phyloP scores from a whole-genome alignment of 2,329 filamentous ascomycete species.

The Fusarium nisikadoi region DNA sequence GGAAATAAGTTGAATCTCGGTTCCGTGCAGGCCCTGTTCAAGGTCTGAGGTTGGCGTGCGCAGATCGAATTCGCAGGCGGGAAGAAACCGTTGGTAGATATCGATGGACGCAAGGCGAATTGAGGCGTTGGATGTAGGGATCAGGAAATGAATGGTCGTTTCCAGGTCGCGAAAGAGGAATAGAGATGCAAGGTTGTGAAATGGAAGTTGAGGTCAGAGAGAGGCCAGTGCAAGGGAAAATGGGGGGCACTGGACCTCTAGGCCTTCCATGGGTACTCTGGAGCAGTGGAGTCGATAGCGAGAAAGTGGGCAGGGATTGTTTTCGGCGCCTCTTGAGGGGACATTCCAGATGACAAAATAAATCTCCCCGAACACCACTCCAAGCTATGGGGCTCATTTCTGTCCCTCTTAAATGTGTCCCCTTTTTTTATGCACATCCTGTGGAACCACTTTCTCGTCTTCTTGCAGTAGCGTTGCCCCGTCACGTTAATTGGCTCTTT shows the following conservation, averaged over 20 bases:
- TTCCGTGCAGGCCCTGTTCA: constrained; percentile 25
- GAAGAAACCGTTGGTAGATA: not conserved
- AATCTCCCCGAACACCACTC: accelerated
- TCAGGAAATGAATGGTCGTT: not conserved
- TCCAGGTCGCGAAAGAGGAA: constrained; percentile 2
- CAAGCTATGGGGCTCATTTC: not conserved
- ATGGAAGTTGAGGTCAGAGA: constrained; percentile 14
- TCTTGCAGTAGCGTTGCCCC: constrained; percentile 4
- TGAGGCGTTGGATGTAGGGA: not conserved
- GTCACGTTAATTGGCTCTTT: constrained; percentile 16
- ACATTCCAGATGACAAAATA: not conserved
- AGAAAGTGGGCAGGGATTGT: not conserved
- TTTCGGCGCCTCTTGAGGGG: not conserved
- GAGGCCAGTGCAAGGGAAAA: constrained; percentile 10
- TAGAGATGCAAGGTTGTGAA: constrained; percentile 11
- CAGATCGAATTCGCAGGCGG: constrained; percentile 18
- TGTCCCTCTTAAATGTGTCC: not conserved
- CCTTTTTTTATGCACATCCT: constrained; percentile 16
- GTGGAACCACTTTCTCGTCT: not conserved
- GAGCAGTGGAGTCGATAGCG: constrained; percentile 15
- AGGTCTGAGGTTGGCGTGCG: constrained; percentile 17
- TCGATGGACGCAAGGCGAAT: not conserved
- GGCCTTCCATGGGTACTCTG: not conserved
- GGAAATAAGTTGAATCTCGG: constrained; percentile 30
- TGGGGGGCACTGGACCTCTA: constrained; percentile 2